These are phyloP conservation scores for Lipomyces kockii DNA, from an alignment of 805 yeast genomes.

Conservation along the genomic window DNA sequence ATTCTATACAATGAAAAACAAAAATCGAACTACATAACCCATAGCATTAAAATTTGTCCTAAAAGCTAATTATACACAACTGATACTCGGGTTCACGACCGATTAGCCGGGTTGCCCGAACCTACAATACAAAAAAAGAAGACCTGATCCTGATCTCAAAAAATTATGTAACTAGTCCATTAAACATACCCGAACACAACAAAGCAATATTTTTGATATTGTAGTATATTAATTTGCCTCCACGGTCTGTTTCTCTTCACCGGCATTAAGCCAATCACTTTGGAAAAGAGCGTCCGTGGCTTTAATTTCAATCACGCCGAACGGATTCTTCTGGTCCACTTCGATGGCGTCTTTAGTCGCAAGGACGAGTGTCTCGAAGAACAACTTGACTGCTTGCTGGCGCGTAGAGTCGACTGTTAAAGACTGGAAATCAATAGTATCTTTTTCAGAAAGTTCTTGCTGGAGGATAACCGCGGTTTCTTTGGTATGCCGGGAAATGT, in stretches of 20 bases:
- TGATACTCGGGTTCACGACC: background rate
- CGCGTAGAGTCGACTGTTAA: slow-evolving; percentile 44
- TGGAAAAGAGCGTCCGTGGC: slow-evolving; percentile 51
- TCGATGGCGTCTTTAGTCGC: slow-evolving; percentile 76
- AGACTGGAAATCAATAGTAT: slow-evolving; percentile 42
- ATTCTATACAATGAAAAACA: too few species aligned
- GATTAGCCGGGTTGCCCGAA: background rate
- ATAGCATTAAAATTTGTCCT: too few species aligned
- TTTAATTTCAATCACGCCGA: slow-evolving; percentile 61
- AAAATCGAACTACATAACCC: too few species aligned
- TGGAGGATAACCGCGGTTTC: slow-evolving; percentile 58
- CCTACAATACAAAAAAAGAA: background rate
- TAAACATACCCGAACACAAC: background rate
- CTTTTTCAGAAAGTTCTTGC: slow-evolving; percentile 41
- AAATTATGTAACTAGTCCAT: background rate
- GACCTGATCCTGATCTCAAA: background rate
- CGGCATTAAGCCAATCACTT: slow-evolving; percentile 34
- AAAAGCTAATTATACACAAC: background rate
- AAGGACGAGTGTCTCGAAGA: slow-evolving; percentile 80
- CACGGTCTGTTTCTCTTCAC: background rate
- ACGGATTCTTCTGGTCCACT: slow-evolving; percentile 63
- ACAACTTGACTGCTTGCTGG: slow-evolving; percentile 69
- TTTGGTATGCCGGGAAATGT: slow-evolving; percentile 50
- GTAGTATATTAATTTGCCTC: background rate
- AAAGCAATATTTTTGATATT: background rate